A percentile compares a stretch with the other conserved stretches of the same genome.
Conservation (phyloP, 140 eudicot genomes). For the Senecio squalidus region DNA sequence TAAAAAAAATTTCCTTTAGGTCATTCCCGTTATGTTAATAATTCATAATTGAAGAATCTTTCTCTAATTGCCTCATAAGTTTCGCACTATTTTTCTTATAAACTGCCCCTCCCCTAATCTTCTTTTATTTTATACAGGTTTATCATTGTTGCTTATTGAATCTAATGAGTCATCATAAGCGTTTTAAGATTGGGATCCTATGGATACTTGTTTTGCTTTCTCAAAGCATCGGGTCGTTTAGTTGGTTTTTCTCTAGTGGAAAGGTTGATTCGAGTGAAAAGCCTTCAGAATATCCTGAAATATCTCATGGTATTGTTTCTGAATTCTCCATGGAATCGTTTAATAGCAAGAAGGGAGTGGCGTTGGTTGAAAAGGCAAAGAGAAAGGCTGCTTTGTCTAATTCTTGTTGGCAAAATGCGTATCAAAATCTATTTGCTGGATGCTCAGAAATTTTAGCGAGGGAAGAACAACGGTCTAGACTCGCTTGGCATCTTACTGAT, state of each 20-base stretch:
- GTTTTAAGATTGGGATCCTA: slow-evolving; percentile 1
- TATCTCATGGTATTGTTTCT: slow-evolving; percentile 23
- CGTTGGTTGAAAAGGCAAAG: slow-evolving; percentile 48
- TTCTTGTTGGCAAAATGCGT: slow-evolving; percentile 79
- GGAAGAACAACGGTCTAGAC: slow-evolving; percentile 55
- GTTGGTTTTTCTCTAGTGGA: slow-evolving; percentile 42
- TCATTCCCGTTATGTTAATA: not conserved
- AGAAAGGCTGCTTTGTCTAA: slow-evolving; percentile 39
- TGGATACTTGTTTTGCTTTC: slow-evolving; percentile 33
- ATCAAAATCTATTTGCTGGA: slow-evolving; percentile 50
- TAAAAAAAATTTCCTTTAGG: too few relatives aligned
- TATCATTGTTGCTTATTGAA: not conserved
- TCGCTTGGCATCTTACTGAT: slow-evolving; percentile 85
- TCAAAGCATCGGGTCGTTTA: slow-evolving; percentile 25
- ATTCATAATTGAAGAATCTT: not conserved
- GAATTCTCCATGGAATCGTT: slow-evolving; percentile 60
- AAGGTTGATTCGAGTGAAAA: slow-evolving; percentile 19
- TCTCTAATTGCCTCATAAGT: not conserved
- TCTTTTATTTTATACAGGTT: slow-evolving; percentile 14
- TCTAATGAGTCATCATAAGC: slow-evolving; percentile 14
- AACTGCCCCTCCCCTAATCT: not conserved
- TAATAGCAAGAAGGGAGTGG: slow-evolving; percentile 41
- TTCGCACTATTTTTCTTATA: not conserved
- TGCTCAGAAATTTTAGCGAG: slow-evolving; percentile 73
- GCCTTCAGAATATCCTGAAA: slow-evolving; percentile 11